Base-by-base conservation (phyloP, 208 protist genomes). In the Leishmania guyanensis region DNA sequence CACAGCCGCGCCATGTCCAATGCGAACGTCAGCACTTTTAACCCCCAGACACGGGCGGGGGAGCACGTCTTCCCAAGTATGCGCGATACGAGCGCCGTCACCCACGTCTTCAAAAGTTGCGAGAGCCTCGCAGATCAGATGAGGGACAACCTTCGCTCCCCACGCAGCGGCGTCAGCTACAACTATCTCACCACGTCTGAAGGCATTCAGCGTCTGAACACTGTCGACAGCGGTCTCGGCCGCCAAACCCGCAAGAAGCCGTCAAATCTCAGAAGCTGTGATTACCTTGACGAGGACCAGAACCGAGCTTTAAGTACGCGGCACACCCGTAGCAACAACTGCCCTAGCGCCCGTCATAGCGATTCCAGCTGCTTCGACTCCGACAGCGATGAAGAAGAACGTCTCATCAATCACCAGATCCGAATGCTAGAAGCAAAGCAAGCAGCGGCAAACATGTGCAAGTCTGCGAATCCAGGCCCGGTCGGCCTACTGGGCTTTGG, bases 401-500 rank as follows among this genome's bases (percentile, higher is more conserved):
- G 14, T 3, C 53, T 68, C 10, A 48, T 86, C 0, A 73, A 86
- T 56, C 83, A 86, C 29, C 79, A 84, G 69, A 83, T 86, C 22
- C 83, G 84, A 22, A 81, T 85, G 22, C 76, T 73, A 4, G 76
- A 60, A 1, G 68, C 70, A 29, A 75, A 82, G 33, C 53, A 80
- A 54, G 74, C 79, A 22, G 46, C 78, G 0, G 64, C 66, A 64
- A 86, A 48, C 74, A 71, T 82, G n/a, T 77, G 78, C 74, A 80
- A 76, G 43, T 82, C 64, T 10, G 82, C 86, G 36, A 75, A 75
- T 43, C 79, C 88, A 12, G 86, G 75, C 33, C 83, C 88, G 9
- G 39, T 92, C 22, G 89, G 87, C 48, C 81, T 93, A 43, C 72
- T 89, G 12, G 89, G 83, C 53, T 95, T 93, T 53, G 89, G 91